Evolutionary conservation across 805 yeast species (phyloP), one percentile per base, ranked within the genome.

Genomic region (Starmerella lactis-condensi): DNA sequence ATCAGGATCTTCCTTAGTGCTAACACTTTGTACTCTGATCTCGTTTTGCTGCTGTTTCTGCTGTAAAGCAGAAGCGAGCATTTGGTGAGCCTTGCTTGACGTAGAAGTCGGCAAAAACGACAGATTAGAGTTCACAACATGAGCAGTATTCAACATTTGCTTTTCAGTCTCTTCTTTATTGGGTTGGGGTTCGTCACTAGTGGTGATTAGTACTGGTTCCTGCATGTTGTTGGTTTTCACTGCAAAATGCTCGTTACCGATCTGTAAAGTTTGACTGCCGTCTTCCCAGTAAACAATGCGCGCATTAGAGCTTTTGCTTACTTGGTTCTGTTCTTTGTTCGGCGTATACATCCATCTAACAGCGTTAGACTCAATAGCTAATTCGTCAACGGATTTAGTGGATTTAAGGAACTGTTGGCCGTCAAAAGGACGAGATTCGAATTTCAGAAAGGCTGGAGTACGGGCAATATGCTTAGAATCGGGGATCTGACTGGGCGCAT

Each of bases 281-380:
- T 89, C 96, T 34, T 76, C 75, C 98, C 98, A 89, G 51, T 79
- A 76, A 22, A 89, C 66, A 34, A 85, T 70, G 48, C 83, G 79
- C 4, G 94, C 73, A 49, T 89, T 89, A 7, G 92, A 75, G 51
- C 82, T 92, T 44, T 77, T 77, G 46, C 68, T 67, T 41, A 83
- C 69, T 13, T 56, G 51, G 38, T 75, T 81, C 25, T 21, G 36
- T 29, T 29, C 34, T 10, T 35, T 39, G 12, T 42, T 37, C 36
- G 75, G 68, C 11, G 81, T 75, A 52, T 83, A 85, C 54, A 93
- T 69, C 98, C 98, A 89, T 48, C 98, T 68, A 21, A 89, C 62
- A 0, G 94, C 81, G 52, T 82, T 85, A 46, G 77, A 82, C 39
- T 74, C 79, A 24, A 39, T 31, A 34, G 50, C 43, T 4, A 53